phyloP scores from a whole-genome alignment of 1,139 yeast species.

The Candida anutae region DNA sequence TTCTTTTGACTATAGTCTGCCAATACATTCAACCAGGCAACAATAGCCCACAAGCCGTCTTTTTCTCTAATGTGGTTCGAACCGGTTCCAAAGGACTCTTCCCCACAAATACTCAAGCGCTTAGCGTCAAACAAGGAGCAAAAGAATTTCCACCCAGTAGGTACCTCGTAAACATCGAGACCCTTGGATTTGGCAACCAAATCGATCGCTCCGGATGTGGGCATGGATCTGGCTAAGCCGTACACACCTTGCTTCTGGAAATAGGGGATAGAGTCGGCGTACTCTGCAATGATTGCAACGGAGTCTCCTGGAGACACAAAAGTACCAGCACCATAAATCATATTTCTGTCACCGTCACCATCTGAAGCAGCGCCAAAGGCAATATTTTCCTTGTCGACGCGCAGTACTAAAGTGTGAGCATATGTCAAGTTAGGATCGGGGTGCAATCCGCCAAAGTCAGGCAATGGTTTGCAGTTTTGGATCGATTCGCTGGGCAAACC shows the following conservation, averaged over 20 bases:
- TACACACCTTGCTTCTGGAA: conserved; percentile 78
- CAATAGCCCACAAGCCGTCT: conserved; percentile 96
- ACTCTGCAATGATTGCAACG: conserved; percentile 94
- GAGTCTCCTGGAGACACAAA: conserved; percentile 98
- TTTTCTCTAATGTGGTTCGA: conserved; percentile 96
- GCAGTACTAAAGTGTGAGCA: conserved; percentile 78
- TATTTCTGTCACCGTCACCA: conserved; percentile 98
- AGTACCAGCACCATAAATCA: conserved; percentile 94
- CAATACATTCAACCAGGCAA: conserved; percentile 93
- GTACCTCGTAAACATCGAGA: conserved; percentile 82
- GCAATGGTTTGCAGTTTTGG: conserved; percentile 72
- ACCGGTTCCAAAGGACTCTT: conserved; percentile 97
- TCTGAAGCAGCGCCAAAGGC: conserved; percentile 98
- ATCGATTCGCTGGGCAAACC: conserved; percentile 64
- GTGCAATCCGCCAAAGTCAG: conserved; percentile 95
- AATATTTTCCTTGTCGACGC: conserved; percentile 71
- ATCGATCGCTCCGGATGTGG: conserved; percentile 92
- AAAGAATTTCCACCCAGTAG: conserved; percentile 99
- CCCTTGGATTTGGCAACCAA: conserved; percentile 78
- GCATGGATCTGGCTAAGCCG: conserved; percentile 98
- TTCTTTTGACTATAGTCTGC: conserved; percentile 65
- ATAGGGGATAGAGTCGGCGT: conserved; percentile 83
- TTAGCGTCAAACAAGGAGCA: conserved; percentile 91
- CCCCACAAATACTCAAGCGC: conserved; percentile 94
- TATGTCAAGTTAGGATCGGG: conserved; percentile 98